A percentile compares a stretch with the other conserved stretches of the same genome.
phyloP scores from a whole-genome alignment of 495 filamentous ascomycete species.

The Rhizodiscina lignyota region DNA sequence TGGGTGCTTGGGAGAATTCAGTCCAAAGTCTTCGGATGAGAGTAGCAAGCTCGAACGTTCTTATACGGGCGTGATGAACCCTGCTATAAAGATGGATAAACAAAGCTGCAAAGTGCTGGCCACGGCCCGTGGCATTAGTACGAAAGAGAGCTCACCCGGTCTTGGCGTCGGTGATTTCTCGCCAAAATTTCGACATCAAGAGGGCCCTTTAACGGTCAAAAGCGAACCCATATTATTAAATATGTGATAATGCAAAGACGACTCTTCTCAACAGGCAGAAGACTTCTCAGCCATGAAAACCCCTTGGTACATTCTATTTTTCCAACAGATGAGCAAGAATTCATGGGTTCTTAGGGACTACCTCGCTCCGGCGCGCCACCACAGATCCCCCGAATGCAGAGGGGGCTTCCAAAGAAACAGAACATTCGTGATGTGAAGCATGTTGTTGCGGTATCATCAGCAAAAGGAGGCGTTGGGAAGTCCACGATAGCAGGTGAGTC shows the following conservation, averaged over 20 bases:
- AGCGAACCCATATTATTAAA: no score
- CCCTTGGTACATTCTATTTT: conserved; percentile 44
- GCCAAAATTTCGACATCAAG: no score
- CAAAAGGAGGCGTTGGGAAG: conserved; percentile 95
- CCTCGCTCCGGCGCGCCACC: conserved; percentile 60
- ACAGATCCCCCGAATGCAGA: conserved; percentile 60
- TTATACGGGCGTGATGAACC: no score
- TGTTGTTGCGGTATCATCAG: conserved; percentile 81
- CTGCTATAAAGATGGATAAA: no score
- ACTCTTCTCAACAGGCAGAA: conserved; percentile 46
- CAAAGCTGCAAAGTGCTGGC: no score
- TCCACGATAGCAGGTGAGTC: conserved; percentile 66
- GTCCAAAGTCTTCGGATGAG: no score
- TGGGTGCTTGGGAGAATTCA: no score
- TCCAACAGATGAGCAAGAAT: neutral
- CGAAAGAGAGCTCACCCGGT: no score
- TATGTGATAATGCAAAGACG: conserved; percentile 36
- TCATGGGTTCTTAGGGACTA: conserved; percentile 41
- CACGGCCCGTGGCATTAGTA: no score
- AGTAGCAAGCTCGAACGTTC: no score
- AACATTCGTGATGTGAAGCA: conserved; percentile 69
- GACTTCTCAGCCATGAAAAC: conserved; percentile 66
- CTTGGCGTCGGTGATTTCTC: no score
- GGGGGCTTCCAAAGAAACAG: conserved; percentile 67
- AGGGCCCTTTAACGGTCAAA: no score